Evolutionary conservation across 2,329 filamentous ascomycete genomes (phyloP), one percentile per base, ranked within the genome.

Genomic region (Aspergillus thermomutatus): DNA sequence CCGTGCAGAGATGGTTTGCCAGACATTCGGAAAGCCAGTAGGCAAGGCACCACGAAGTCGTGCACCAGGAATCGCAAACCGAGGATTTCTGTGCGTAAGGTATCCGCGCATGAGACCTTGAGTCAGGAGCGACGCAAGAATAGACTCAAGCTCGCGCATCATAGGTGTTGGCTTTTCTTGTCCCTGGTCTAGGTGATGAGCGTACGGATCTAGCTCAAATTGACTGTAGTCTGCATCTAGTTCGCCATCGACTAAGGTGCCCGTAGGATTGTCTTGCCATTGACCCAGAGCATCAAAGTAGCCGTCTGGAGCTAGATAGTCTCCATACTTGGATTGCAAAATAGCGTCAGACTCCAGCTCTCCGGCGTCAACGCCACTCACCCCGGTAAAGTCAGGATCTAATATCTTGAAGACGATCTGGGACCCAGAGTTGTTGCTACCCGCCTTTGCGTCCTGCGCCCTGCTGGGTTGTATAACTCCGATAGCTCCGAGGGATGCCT

Each of bases 71-170:
- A 97, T 90, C 11, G 91, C 92, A 67, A 97, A 92, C 50, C 89
- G 87, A 46, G 83, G 83, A 67, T 87, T 86, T 26, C 83, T 83
- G 66, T 95, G 91, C 17, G 89, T 90, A 27, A 97, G 83, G 68
- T 92, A 97, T 1, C 92, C 93, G 63, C 88, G 86, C 69, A 97
- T 80, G 25, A 96, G 78, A 0, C 89, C 90, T 72, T 96, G 90
- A 50, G 89, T 85, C 21, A 95, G 83, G 11, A 97, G 82, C 10
- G 87, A 87, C 0, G 89, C 85, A 11, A 95, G 82, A 50, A 90
- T 86, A 47, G 86, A 86, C 74, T 96, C 91, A n/a, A 95, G 80
- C 63, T 91, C 87, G 14, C 64, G 66, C 67, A 76, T 71, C 50
- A 76, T 84, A 80, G 34, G 87, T 78, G 60, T 75, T 53, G 63